Conservation (phyloP, 164 flowering plant species). For the Cinnamomum chago region DNA sequence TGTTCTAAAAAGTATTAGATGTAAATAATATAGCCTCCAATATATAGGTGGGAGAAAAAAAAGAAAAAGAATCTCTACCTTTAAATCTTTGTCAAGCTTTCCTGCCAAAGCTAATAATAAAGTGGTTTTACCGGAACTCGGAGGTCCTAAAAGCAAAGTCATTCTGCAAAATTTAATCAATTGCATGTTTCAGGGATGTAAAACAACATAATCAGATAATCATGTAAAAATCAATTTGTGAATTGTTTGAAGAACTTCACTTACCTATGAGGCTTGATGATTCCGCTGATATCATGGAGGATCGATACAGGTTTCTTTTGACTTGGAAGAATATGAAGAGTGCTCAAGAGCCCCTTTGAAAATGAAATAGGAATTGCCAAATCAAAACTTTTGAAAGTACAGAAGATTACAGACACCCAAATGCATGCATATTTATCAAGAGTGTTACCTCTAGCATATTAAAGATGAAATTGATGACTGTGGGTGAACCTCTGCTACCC, state of each 20-base stretch:
- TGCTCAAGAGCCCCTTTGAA: conserved; percentile 8
- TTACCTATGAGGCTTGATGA: conserved; percentile 35
- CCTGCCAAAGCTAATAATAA: conserved; percentile 79
- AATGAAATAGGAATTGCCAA: not conserved
- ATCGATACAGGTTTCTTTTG: conserved; percentile 18
- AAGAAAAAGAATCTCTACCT: not conserved
- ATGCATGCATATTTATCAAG: not conserved
- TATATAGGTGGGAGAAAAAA: not conserved
- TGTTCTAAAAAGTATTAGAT: not conserved
- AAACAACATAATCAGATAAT: not conserved
- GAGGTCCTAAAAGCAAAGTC: conserved; percentile 87
- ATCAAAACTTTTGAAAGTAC: too few species aligned
- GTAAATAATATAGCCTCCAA: not conserved
- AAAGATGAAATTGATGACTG: conserved; percentile 40
- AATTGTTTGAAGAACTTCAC: not conserved
- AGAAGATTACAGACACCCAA: not conserved
- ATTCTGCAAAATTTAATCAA: conserved; percentile 38
- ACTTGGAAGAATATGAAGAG: conserved; percentile 8
- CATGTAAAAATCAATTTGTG: not conserved
- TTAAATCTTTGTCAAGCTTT: conserved; percentile 49
- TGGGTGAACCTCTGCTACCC: conserved; percentile 77
- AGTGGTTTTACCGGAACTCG: conserved; percentile 90
- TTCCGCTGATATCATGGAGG: conserved; percentile 27
- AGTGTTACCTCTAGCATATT: conserved; percentile 7
- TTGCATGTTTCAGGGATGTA: not conserved